Base-by-base conservation (phyloP, 2,329 filamentous ascomycete species). In the Phaeoacremonium minimum region DNA sequence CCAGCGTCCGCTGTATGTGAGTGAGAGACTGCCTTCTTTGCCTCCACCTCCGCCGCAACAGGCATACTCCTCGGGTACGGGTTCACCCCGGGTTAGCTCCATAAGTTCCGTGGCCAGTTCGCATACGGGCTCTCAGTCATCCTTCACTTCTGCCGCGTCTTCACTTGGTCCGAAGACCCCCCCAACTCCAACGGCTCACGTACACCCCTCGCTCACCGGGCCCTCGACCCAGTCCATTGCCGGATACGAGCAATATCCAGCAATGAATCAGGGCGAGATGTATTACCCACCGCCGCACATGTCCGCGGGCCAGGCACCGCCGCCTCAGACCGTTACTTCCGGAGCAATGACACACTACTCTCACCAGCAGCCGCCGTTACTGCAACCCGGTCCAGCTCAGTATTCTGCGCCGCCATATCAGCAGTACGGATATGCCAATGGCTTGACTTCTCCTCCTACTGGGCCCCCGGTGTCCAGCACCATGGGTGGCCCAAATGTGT, bases 191-290 rank as follows among this genome's bases (percentile, higher is more conserved):
- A 81, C 76, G 48, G 74, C 81, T 36, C 75, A 70, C 40, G 66
- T 71, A 32, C 71, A 73, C 46, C 55, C 56, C 34, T 57, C 62
- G 33, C 56, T 72, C 30, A 59, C 63, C 29, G 59, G 62, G 30
- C 58, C 64, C 12, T 53, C 61, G 16, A 51, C 59, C 26, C 69
- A 66, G 36, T 39, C 53, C 33, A 46, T 61, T 44, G 50, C 56
- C 41, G 55, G 55, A 36, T 69, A 67, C 62, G 63, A 67, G 14
- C 60, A 60, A 15, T 69, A 70, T 43, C 55, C 64, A 51, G 67
- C 70, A 63, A 95, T 96, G 90, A 95, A 95, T 68, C 83, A 85
- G 63, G 75, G 77, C 51, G 91, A 95, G 52, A 86, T 94, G 82
- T 93, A 95, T 61, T 89, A 93, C 55, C 75, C 83, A 57, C 69